A percentile compares a stretch with the other conserved stretches of the same genome.
These are phyloP conservation scores for Solanum appendiculatum DNA, from an alignment of 257 asterid genomes.

Conservation along the genomic window DNA sequence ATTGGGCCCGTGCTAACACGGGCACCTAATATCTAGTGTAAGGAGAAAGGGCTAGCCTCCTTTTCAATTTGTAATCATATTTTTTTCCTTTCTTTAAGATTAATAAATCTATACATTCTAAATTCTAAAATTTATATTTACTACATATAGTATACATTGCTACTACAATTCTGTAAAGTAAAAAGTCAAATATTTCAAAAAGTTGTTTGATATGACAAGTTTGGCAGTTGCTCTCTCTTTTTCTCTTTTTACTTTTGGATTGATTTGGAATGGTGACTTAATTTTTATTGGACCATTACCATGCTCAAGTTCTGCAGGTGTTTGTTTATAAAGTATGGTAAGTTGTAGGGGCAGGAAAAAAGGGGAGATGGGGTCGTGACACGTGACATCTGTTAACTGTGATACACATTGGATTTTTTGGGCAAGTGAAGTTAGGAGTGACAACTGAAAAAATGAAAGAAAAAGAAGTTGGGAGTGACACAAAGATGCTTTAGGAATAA, in stretches of 20 bases:
- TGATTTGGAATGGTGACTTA: not conserved
- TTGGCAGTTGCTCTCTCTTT: not conserved
- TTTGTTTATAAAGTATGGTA: not conserved
- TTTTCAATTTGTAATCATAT: not conserved
- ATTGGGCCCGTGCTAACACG: too few species aligned
- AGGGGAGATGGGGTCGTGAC: not conserved
- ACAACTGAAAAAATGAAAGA: not conserved
- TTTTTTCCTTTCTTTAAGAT: not conserved
- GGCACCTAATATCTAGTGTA: too few species aligned
- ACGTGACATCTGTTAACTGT: not conserved
- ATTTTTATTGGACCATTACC: not conserved
- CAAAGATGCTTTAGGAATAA: not conserved
- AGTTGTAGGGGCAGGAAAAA: not conserved
- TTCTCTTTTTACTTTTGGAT: not conserved
- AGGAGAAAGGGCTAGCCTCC: not conserved
- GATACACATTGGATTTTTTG: not conserved
- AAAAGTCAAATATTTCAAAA: not conserved
- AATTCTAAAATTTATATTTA: too few species aligned
- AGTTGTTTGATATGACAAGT: not conserved
- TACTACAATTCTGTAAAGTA: not conserved
- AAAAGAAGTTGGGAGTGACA: not conserved
- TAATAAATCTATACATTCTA: too few species aligned
- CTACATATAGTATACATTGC: not conserved
- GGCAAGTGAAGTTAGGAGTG: not conserved
- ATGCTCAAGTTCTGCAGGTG: not conserved